Percentiles rank a stretch among this genome's conserved stretches.
phyloP scores from a whole-genome alignment of 2,329 filamentous ascomycete genomes.

The Fusarium camptoceras region DNA sequence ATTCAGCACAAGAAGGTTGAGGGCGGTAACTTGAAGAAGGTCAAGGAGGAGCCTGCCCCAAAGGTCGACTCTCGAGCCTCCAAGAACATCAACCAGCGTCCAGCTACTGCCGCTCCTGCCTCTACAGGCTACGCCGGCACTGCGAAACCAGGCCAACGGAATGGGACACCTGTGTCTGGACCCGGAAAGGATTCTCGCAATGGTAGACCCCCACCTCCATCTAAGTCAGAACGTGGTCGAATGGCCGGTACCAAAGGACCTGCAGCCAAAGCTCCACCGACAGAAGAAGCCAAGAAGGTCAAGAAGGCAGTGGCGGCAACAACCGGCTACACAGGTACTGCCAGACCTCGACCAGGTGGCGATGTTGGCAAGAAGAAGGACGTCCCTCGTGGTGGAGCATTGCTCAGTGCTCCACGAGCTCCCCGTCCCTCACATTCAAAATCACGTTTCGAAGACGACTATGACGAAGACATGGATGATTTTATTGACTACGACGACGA shows the following conservation, averaged over 20 bases:
- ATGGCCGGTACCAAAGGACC: conserved; percentile 37
- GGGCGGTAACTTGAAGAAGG: conserved; percentile 63
- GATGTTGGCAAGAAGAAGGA: conserved; percentile 50
- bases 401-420: conserved; percentile 51
- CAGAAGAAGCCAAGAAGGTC: conserved; percentile 63
- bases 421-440: conserved; percentile 48
- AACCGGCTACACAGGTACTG: conserved; percentile 74
- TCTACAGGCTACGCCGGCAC: conserved; percentile 50
- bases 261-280: conserved; percentile 21
- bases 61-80: conserved; percentile 40
- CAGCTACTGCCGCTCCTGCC: conserved; percentile 14
- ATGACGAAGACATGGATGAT: conserved; percentile 72
- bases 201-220: conserved; percentile 32
- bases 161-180: conserved; percentile 43
- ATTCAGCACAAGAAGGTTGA: conserved; percentile 82
- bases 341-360: conserved; percentile 64
- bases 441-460: conserved; percentile 66
- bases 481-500: conserved; percentile 73
- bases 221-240: conserved; percentile 40
- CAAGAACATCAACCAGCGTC: conserved; percentile 38
- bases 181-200: conserved; percentile 37
- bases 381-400: conserved; percentile 54
- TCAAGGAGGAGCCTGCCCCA: conserved; percentile 58
- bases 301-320: conserved; percentile 73
- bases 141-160: conserved; percentile 46